phyloP scores from a whole-genome alignment of 495 filamentous ascomycete genomes.

The Penicillium salamii region DNA sequence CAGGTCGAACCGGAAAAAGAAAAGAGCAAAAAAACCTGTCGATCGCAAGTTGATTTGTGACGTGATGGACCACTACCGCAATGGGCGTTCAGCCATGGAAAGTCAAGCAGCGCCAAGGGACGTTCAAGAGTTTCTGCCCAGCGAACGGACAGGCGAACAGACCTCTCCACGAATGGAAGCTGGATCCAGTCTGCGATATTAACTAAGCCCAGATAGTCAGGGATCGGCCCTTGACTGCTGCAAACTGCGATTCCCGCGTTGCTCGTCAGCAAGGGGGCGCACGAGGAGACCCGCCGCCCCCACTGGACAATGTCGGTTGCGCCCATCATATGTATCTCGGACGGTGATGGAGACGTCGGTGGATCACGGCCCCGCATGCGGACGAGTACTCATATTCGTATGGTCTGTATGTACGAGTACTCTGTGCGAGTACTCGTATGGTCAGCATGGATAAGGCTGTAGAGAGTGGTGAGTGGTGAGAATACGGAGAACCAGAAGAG shows the following conservation, averaged over 20 bases:
- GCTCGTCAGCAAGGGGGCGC: not conserved
- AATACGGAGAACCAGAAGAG: no score
- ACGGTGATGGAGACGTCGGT: constrained; percentile 10
- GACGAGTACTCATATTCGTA: no score
- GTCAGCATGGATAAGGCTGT: no score
- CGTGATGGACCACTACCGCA: constrained; percentile 4
- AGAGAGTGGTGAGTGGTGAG: no score
- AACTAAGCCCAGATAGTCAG: not conserved
- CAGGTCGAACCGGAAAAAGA: not conserved
- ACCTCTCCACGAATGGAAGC: not conserved
- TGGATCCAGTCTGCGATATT: not conserved
- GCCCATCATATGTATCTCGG: constrained; percentile 14
- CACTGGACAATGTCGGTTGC: constrained; percentile 4
- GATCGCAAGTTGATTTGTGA: constrained; percentile 6
- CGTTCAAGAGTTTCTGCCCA: not conserved
- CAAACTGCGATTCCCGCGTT: no score
- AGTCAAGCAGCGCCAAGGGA: not conserved
- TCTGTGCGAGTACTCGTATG: no score
- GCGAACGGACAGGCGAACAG: not conserved
- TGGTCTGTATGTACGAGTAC: no score
- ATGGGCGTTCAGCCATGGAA: constrained; percentile 3
- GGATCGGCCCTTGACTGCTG: not conserved
- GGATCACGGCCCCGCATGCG: constrained; percentile 26
- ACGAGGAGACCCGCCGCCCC: not conserved
- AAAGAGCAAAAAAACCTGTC: constrained; percentile 9